Base-by-base conservation (phyloP, 768 basidiomycete genomes). In the Suillus subalutaceus region DNA sequence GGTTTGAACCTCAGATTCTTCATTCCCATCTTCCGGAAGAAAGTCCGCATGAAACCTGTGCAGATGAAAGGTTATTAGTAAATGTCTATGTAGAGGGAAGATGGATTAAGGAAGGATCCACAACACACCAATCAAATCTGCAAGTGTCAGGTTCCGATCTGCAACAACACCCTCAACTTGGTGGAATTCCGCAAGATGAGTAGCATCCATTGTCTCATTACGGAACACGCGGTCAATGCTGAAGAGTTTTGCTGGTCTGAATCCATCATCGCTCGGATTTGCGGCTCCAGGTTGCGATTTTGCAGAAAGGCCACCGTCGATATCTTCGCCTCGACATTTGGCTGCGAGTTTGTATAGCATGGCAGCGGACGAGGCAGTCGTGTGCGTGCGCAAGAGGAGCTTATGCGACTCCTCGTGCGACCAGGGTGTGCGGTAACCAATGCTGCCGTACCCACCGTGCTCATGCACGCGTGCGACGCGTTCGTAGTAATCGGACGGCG, bases 141-240 rank as follows among this genome's bases (percentile, higher is more conserved):
- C 97, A 35, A 99, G 82, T 1, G 97, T 99, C 66, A 99, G 80
- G 60, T 89, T 89, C 69, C 90, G 88, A 78, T 99, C 97, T 12
- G 97, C 97, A 35, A 99, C 95, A 56, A 99, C 97, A 61, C 97
- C 97, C 78, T 99, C 97, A n/a, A 99, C 97, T 79, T 99, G 97
- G 76, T 99, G 97, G 84, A 99, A 99, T 79, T 99, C 97, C 5
- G 97, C 97, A 68, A 99, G 74, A 83, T 99, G 97, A 20, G 97
- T 99, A 55, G 96, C 96, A 78, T 99, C 97, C 86, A 94, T 93
- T 0, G 97, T 94, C 79, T 99, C 97, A 72, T 99, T 99, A 75
- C 97, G 85, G 90, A 99, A 99, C 26, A 99, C 97, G 55, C 97
- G 85, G 77, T 99, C 97, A 69, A 99, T 98, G 71, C 93, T 95